phyloP scores from a whole-genome alignment of 306 rosid species.

The Prunus kanzakura region DNA sequence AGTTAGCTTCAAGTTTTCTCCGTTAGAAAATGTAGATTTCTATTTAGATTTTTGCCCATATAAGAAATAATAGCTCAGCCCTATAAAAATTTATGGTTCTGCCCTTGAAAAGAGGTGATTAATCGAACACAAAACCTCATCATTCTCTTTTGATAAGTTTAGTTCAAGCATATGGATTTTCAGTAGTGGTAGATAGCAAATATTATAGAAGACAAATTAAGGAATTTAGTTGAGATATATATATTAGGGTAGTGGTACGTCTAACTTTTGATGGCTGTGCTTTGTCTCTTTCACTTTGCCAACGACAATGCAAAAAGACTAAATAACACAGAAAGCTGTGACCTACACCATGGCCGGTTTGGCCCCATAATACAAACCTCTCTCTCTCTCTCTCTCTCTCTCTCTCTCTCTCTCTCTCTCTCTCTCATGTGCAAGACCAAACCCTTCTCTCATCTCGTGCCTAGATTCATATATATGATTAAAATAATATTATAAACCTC shows the following conservation, averaged over 20 bases:
- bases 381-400: slow-evolving; percentile 15
- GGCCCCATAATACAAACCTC: slow-evolving; percentile 22
- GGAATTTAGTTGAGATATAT: background rate
- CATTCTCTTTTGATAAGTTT: background rate
- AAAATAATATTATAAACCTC: slow-evolving; percentile 20
- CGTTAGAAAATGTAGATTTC: too few relatives aligned
- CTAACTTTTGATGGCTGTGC: slow-evolving; percentile 29
- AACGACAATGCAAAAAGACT: slow-evolving; percentile 25
- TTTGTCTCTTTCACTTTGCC: slow-evolving; percentile 31
- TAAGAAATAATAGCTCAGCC: too few relatives aligned
- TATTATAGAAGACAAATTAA: background rate
- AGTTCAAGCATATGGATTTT: background rate
- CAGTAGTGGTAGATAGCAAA: background rate
- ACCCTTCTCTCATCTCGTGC: slow-evolving; percentile 45
- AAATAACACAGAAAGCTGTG: slow-evolving; percentile 31
- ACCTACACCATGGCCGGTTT: slow-evolving; percentile 30
- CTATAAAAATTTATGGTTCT: too few relatives aligned
- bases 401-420: slow-evolving; percentile 2
- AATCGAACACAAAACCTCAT: too few relatives aligned
- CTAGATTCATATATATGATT: slow-evolving; percentile 47
- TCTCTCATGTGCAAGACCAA: slow-evolving; percentile 14
- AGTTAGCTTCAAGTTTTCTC: too few relatives aligned
- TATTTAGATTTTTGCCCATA: too few relatives aligned
- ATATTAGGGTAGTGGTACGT: background rate
- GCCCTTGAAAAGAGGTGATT: too few relatives aligned